These are phyloP conservation scores for Spinacia oleracea DNA, from an alignment of 179 eudicot species.

Conservation along the genomic window DNA sequence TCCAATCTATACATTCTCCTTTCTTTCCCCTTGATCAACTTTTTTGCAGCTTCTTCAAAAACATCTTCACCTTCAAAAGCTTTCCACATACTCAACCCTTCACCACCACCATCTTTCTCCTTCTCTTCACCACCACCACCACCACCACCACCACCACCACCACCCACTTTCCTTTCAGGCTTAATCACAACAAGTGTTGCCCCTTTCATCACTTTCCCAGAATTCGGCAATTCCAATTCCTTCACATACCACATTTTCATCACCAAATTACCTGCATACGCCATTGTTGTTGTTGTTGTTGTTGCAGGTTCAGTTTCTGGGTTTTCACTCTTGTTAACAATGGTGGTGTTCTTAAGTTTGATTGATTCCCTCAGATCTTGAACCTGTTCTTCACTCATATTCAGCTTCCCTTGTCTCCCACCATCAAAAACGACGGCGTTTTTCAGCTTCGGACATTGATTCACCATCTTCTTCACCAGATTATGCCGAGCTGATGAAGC, in stretches of 20 bases:
- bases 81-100: constrained; percentile 19
- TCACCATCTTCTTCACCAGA: constrained; percentile 44
- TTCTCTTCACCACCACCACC: constrained; percentile 13
- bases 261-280: constrained; percentile 54
- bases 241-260: constrained; percentile 66
- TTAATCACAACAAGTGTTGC: constrained; percentile 62
- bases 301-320: background rate
- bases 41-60: constrained; percentile 53
- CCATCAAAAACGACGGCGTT: constrained; percentile 46
- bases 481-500: constrained; percentile 69
- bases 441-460: constrained; percentile 28
- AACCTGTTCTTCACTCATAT: constrained; percentile 48
- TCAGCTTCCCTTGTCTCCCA: constrained; percentile 55
- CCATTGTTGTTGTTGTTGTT: constrained; percentile 28
- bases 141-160: background rate
- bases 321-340: background rate
- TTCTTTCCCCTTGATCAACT: constrained; percentile 48
- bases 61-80: constrained; percentile 34
- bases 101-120: background rate
- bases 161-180: constrained; percentile 45
- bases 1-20: constrained; percentile 54
- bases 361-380: constrained; percentile 35
- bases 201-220: constrained; percentile 57
- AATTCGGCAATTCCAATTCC: constrained; percentile 47
- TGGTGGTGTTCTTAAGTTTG: background rate